Evolutionary conservation across 805 yeast genomes (phyloP), one percentile per base, ranked within the genome.

Genomic region (Candida insectorum): DNA sequence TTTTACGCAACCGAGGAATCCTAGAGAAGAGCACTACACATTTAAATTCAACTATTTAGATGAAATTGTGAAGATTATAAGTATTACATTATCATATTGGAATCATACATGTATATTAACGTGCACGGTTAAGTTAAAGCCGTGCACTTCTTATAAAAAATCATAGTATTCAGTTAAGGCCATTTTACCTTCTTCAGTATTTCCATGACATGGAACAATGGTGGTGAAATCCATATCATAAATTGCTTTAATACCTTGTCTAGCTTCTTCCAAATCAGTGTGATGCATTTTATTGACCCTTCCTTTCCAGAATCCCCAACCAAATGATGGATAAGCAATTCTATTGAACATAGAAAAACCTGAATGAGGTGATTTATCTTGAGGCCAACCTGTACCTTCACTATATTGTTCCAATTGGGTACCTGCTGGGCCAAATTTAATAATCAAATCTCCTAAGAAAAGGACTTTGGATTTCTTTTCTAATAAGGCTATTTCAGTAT

Each of bases 161-260:
- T 40, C 43, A 32, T 40, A 43, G 17, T 17, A 39, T 12, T 38
- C 38, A 34, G 49, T 43, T 44, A 56, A 60, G 9, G 47, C 49
- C 15, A 43, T 39, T 40, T 57, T 57, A 1, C 64, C 65, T 30
- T 53, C 50, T 15, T 72, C 76, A 36, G 79, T 58, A 42, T 71
- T 72, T 10, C 87, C 87, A 49, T 79, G 86, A 42, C 81, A 74
- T 44, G 69, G 58, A 24, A 80, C 71, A 31, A 77, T 57, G n/a
- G 60, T 58, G 10, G 70, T 69, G 39, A 76, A 69, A 26, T 71
- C 69, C 74, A 74, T 69, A 7, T 45, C 36, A 22, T 56, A 34
- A 14, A 67, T 47, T 17, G 60, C 49, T 21, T 49, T 42, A 18
- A 59, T 40, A 13, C 67, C 56, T 10, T 40, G 33, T 26, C 27